These are phyloP conservation scores for Trichoderma sp. DNA, from an alignment of 2,329 filamentous ascomycete species.

Conservation along the genomic window DNA sequence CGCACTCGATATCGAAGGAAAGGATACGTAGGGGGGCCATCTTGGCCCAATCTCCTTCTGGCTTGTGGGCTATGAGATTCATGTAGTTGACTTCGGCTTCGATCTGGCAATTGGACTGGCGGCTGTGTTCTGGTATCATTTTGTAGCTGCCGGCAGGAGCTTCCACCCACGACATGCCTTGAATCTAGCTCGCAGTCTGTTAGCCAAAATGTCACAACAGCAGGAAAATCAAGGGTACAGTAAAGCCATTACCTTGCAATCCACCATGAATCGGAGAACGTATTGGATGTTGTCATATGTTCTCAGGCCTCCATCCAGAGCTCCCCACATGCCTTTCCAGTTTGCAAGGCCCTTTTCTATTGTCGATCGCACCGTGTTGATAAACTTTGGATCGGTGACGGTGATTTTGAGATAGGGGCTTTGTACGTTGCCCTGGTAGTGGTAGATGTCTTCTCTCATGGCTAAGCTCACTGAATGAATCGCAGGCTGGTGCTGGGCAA, in stretches of 20 bases:
- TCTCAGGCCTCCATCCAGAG: conserved; percentile 66
- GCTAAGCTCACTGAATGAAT: conserved; percentile 81
- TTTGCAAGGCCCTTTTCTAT: conserved; percentile 79
- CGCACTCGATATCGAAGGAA: conserved; percentile 98
- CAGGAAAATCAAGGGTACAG: neutral
- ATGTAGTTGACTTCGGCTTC: conserved; percentile 82
- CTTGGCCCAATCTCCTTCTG: conserved; percentile 94
- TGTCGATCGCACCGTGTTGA: conserved; percentile 69
- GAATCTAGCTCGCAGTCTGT: conserved; percentile 53
- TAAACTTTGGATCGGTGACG: conserved; percentile 83
- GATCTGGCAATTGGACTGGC: conserved; percentile 93
- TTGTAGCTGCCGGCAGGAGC: conserved; percentile 71
- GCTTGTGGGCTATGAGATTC: conserved; percentile 81
- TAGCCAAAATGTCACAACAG: neutral
- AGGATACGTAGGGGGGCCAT: conserved; percentile 91
- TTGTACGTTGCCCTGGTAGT: conserved; percentile 89
- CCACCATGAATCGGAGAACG: conserved; percentile 94
- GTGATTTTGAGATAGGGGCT: conserved; percentile 93
- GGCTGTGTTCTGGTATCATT: conserved; percentile 62
- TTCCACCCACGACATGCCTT: conserved; percentile 98
- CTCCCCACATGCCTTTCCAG: conserved; percentile 87
- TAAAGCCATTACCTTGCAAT: conserved; percentile 65
- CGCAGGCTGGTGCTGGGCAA: conserved; percentile 69
- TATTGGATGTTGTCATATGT: conserved; percentile 98
- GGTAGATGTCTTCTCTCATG: conserved; percentile 86